Base-by-base conservation (phyloP, 352 stramenopile genomes). In the Pythium pectinolyticum region DNA sequence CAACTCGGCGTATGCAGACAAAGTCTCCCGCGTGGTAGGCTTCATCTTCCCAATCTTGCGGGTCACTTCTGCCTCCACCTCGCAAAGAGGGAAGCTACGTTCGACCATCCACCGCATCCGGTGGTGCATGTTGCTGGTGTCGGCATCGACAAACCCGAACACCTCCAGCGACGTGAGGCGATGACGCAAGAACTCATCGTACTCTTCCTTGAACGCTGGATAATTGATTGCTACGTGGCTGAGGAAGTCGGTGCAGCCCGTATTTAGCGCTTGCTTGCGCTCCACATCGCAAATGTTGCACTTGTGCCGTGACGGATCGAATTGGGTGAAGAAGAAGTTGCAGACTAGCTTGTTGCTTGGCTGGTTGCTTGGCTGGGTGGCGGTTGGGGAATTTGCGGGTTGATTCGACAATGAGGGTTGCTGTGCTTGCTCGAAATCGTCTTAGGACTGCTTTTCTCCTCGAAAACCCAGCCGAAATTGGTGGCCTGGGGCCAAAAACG, bases 21-120 rank as follows among this genome's bases (percentile, higher is more conserved):
- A n/a, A 11, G n/a, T 28, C 30, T 58, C 53, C 20, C 43, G 35
- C 4, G 35, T 45, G 46, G 66, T 67, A 1, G 28, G 22, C 2
- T 43, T 41, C 14, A 58, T 67, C 20, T 9, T 40, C 9, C 9
- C 34, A 15, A 40, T 10, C 11, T 22, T 48, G 41, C 41, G 41
- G n/a, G 40, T 61, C 22, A 22, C 30, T 20, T 12, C 11, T 32
- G 63, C 27, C 10, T 69, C 60, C 9, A 72, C 53, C 43, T 69
- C 47, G 24, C 25, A 47, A 10, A 69, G 34, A 11, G 59, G 59
- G 1, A 50, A 25, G 28, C 68, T 68, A 9, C 59, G 46, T 25
- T 54, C 47, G 0, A 61, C 56, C 22, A 69, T 20, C 59, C 59
- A 69, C 5, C 37, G 41, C 25, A 72, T 32, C 54, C 49, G 68